These are phyloP conservation scores for Citrus medica DNA, from an alignment of 345 rosid species.

Conservation along the genomic window DNA sequence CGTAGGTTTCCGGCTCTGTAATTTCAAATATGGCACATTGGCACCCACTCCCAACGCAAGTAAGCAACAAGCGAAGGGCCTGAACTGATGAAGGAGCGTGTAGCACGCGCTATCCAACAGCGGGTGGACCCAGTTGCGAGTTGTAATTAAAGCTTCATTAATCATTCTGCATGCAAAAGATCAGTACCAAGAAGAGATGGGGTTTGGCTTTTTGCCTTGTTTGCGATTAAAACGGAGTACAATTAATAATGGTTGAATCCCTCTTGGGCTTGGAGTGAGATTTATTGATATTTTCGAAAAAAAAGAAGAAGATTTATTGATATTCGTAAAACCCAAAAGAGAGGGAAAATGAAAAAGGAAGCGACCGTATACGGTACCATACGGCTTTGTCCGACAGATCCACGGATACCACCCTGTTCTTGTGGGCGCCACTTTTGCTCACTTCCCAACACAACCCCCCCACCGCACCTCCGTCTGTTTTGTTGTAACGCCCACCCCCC, in stretches of 20 bases:
- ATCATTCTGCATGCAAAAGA: neutral
- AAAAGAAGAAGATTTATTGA: neutral
- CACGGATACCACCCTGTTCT: slow-evolving; percentile 21
- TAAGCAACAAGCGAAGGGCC: too few species aligned
- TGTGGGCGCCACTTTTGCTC: slow-evolving; percentile 23
- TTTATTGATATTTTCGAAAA: neutral
- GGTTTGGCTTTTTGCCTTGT: neutral
- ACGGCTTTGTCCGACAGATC: slow-evolving; percentile 50
- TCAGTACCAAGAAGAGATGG: neutral
- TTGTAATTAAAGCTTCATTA: too few species aligned
- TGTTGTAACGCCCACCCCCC: neutral
- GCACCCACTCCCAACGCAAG: neutral
- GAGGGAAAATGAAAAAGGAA: neutral
- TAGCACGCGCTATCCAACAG: neutral
- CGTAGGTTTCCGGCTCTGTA: neutral
- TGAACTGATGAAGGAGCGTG: neutral
- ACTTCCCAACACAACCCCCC: neutral
- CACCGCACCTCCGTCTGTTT: neutral
- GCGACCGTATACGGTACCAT: slow-evolving; percentile 69
- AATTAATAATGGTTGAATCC: neutral
- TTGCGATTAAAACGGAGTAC: neutral
- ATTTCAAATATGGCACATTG: neutral
- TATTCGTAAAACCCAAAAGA: neutral
- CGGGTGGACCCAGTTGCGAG: neutral
- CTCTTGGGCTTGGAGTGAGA: neutral